Conservation (phyloP, 495 filamentous ascomycete genomes). For the Trichodelitschia bisporula region DNA sequence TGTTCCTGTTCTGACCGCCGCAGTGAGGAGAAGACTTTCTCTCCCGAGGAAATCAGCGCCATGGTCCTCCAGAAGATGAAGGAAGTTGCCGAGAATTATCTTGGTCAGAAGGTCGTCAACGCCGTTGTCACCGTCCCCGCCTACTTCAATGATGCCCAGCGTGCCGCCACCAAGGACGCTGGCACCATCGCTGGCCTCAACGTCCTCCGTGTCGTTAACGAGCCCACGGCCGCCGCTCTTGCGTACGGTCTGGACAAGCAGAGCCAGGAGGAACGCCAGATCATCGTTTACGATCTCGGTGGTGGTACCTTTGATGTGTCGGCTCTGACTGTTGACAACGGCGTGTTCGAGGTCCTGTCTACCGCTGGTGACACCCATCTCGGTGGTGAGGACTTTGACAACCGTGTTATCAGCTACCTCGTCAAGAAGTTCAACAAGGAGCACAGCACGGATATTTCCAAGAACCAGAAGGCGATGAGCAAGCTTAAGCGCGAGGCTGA, state of each 20-base stretch:
- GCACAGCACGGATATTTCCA: constrained; percentile 62
- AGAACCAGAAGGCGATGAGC: constrained; percentile 88
- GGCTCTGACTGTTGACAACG: constrained; percentile 92
- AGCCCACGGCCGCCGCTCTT: constrained; percentile 90
- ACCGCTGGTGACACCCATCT: constrained; percentile 98
- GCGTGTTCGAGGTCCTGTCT: constrained; percentile 98
- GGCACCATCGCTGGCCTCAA: constrained; percentile 94
- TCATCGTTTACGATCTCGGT: constrained; percentile 97
- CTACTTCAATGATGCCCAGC: constrained; percentile 99
- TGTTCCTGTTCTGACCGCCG: no score
- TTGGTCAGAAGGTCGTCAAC: constrained; percentile 93
- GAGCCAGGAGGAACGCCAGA: constrained; percentile 87
- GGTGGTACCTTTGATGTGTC: constrained; percentile 99
- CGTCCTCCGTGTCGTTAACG: constrained; percentile 99
- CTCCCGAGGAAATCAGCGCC: constrained; percentile 22
- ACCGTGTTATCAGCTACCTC: constrained; percentile 90
- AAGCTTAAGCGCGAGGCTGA: constrained; percentile 96
- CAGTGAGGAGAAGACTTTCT: constrained; percentile 21
- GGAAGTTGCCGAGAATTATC: constrained; percentile 90
- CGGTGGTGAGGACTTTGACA: constrained; percentile 98
- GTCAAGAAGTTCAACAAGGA: constrained; percentile 82
- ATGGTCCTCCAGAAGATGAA: constrained; percentile 52
- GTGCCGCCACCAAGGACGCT: constrained; percentile 96
- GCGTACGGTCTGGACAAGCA: constrained; percentile 98
- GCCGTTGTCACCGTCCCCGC: constrained; percentile 95